Conservation (phyloP, 495 filamentous ascomycete species). For the Cladorrhinum samala region DNA sequence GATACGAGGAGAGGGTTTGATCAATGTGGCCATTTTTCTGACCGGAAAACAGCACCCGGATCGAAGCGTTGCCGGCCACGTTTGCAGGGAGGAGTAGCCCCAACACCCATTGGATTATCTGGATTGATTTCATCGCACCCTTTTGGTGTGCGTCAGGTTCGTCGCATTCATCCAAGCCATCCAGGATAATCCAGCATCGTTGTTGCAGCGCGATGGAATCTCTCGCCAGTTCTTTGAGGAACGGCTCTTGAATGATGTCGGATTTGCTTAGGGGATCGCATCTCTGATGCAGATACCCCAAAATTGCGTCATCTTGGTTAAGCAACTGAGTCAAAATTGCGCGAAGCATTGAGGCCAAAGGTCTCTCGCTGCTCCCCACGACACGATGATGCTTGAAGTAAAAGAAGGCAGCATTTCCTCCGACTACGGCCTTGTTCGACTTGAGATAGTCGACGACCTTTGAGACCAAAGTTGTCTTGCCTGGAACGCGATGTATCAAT, state of each 20-base stretch:
- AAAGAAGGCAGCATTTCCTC: not conserved
- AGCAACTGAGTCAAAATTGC: not conserved
- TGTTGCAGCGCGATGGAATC: not conserved
- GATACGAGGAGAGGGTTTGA: not conserved
- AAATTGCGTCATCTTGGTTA: not conserved
- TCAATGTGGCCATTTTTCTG: not conserved
- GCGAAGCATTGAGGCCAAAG: not conserved
- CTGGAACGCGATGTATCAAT: too few species aligned
- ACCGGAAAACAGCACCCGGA: not conserved
- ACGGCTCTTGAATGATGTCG: not conserved
- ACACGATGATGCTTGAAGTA: not conserved
- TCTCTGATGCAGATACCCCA: not conserved
- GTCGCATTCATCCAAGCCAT: not conserved
- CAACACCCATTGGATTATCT: not conserved
- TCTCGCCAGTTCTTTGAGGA: not conserved
- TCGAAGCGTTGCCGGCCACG: not conserved
- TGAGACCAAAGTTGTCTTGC: not conserved
- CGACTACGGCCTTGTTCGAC: not conserved
- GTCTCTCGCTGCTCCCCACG: not conserved
- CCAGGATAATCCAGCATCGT: not conserved
- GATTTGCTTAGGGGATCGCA: not conserved
- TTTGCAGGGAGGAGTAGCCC: not conserved
- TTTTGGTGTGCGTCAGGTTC: not conserved
- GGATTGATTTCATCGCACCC: too few species aligned
- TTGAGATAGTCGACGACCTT: not conserved